A percentile compares a stretch with the other conserved stretches of the same genome.
phyloP scores from a whole-genome alignment of 306 rosid species.

The Rubus idaeus region DNA sequence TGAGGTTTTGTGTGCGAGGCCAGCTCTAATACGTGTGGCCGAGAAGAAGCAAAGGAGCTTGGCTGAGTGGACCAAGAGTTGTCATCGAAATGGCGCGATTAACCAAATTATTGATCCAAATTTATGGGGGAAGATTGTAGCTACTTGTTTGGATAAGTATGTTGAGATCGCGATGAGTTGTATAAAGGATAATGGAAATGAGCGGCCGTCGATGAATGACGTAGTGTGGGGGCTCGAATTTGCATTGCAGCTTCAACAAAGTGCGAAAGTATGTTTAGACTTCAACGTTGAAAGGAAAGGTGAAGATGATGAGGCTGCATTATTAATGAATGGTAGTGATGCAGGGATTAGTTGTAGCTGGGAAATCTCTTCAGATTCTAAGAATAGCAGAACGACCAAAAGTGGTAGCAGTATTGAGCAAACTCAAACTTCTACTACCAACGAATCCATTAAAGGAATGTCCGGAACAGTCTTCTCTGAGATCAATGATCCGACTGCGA shows the following conservation, averaged over 20 bases:
- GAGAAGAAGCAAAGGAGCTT: background rate
- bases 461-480: slow-evolving; percentile 10
- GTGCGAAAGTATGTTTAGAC: background rate
- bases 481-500: slow-evolving; percentile 10
- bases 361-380: slow-evolving; percentile 4
- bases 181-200: slow-evolving; percentile 39
- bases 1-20: slow-evolving; percentile 47
- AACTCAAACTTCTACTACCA: background rate
- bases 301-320: background rate
- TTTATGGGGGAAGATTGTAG: slow-evolving; percentile 28
- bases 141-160: slow-evolving; percentile 39
- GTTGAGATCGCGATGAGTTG: slow-evolving; percentile 44
- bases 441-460: slow-evolving; percentile 5
- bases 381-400: background rate
- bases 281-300: background rate
- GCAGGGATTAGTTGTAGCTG: slow-evolving; percentile 4
- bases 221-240: slow-evolving; percentile 38
- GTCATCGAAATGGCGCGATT: slow-evolving; percentile 25
- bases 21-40: slow-evolving; percentile 21
- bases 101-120: slow-evolving; percentile 39
- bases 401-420: slow-evolving; percentile 1
- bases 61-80: slow-evolving; percentile 1
- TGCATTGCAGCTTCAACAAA: slow-evolving; percentile 47
- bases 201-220: slow-evolving; percentile 50
- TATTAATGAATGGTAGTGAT: background rate